Base-by-base conservation (phyloP, 345 rosid species). In the Heritiera fomes region DNA sequence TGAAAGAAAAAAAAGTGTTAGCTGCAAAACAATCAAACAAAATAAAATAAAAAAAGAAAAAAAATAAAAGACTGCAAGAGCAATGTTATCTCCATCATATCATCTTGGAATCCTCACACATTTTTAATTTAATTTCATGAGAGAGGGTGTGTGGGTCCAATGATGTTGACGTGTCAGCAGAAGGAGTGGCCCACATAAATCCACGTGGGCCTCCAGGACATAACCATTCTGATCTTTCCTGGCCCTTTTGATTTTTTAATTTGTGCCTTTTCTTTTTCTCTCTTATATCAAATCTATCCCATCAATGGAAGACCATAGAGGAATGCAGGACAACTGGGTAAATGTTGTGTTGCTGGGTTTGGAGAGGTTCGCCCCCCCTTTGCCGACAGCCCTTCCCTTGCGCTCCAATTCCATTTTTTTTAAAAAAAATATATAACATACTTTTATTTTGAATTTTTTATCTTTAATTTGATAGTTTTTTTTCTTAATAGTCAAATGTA, bases 131-230 rank as follows among this genome's bases (percentile, higher is more conserved):
- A 23, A 23, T 32, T 62, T 63, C 45, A 32, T 20, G 64, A 61
- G 20, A 61, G 20, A 13, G 4, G 28, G 43, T 2, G 43, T 52
- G 56, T 38, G 41, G 71, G 68, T 5, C 56, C 40, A 40, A 40
- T 80, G 88, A 86, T 60, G 75, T 84, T 59, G 85, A 86, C 86
- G 86, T 84, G 84, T 84, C 87, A 60, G 12, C 3, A 32, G 45
- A 68, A 72, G 73, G 81, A 72, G 64, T 70, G 86, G 78, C 69
- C 73, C 4, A 5, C 40, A 41, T 17, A 78, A 34, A 68, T 76
- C 73, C 80, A 73, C 78, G 74, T 74, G 84, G 77, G 28, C 46
- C 84, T 78, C 75, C 71, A 32, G 3, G 14, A 46, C 76, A 72
- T 75, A 75, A 20, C 58, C 58, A 5, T 14, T 53, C 1, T 53